phyloP scores from a whole-genome alignment of 2,329 filamentous ascomycete species.

The Aspergillus sojae region DNA sequence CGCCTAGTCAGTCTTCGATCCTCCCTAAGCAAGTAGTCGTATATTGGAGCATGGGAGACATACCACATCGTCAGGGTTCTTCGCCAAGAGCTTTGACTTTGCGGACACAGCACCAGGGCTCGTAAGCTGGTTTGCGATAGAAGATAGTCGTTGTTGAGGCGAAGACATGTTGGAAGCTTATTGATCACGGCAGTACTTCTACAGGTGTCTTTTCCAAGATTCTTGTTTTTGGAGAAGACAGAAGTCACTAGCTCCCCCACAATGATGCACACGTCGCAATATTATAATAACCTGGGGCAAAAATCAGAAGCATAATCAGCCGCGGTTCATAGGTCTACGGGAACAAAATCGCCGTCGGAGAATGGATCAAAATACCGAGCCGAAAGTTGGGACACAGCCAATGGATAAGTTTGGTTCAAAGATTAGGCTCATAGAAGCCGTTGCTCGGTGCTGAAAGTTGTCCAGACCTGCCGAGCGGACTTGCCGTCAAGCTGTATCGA shows the following conservation, averaged over 20 bases:
- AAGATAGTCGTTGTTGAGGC: slow-evolving; percentile 42
- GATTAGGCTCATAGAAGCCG: background rate
- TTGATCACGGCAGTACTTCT: slow-evolving; percentile 2
- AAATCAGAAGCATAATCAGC: slow-evolving; percentile 7
- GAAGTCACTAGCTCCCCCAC: background rate
- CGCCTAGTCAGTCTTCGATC: background rate
- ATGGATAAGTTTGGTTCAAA: background rate
- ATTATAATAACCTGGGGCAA: slow-evolving; percentile 1
- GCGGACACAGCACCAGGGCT: slow-evolving; percentile 29
- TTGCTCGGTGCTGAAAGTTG: background rate
- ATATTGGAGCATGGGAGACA: slow-evolving; percentile 17
- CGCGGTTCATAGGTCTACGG: slow-evolving; percentile 8
- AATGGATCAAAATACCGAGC: slow-evolving; percentile 11
- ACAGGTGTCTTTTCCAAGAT: background rate
- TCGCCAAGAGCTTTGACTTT: slow-evolving; percentile 35
- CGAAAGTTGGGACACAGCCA: slow-evolving; percentile 5
- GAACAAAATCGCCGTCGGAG: background rate
- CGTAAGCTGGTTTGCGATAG: slow-evolving; percentile 45
- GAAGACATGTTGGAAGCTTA: slow-evolving; percentile 36
- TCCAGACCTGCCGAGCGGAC: slow-evolving; percentile 24
- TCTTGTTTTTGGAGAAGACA: background rate
- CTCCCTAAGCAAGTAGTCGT: background rate
- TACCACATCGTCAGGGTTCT: slow-evolving; percentile 45
- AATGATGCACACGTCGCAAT: slow-evolving; percentile 4
- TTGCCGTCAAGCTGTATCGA: slow-evolving; percentile 25